A percentile compares a stretch with the other conserved stretches of the same genome.
phyloP scores from a whole-genome alignment of 1,284 basidiomycete species.

The Tilletia caries region DNA sequence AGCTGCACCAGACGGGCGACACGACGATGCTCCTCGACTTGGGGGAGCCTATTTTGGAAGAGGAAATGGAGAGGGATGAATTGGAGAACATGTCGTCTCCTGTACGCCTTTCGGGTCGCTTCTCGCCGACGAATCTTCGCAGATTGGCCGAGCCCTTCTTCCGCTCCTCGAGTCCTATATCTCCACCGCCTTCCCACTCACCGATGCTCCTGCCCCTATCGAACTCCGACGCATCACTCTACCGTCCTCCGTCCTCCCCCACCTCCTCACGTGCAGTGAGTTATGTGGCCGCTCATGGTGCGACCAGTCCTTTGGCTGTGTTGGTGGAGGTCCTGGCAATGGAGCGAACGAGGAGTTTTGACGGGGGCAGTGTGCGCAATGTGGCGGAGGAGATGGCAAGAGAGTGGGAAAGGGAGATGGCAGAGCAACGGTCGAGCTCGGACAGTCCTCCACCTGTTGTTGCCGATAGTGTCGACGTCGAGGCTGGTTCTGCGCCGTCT shows the following conservation, averaged over 20 bases:
- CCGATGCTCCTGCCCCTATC: background rate
- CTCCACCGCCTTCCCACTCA: background rate
- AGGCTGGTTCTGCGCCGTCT: background rate
- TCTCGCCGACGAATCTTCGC: background rate
- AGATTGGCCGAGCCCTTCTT: background rate
- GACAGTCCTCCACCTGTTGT: background rate
- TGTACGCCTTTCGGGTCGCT: background rate
- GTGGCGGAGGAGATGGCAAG: background rate
- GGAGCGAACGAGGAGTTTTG: background rate
- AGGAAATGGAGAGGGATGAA: background rate
- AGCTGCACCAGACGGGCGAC: background rate
- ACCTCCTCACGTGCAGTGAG: background rate
- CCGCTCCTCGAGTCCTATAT: background rate
- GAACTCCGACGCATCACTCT: background rate
- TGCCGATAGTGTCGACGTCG: background rate
- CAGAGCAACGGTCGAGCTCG: background rate
- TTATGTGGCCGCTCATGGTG: background rate
- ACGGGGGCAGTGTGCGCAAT: background rate
- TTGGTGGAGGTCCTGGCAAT: background rate
- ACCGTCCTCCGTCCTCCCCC: background rate
- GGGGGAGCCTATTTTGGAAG: background rate
- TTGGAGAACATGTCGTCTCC: background rate
- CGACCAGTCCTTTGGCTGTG: background rate
- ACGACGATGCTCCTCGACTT: background rate
- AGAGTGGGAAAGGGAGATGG: background rate